These are phyloP conservation scores for Lycium ferocissimum DNA, from an alignment of 257 asterid species.

Conservation along the genomic window DNA sequence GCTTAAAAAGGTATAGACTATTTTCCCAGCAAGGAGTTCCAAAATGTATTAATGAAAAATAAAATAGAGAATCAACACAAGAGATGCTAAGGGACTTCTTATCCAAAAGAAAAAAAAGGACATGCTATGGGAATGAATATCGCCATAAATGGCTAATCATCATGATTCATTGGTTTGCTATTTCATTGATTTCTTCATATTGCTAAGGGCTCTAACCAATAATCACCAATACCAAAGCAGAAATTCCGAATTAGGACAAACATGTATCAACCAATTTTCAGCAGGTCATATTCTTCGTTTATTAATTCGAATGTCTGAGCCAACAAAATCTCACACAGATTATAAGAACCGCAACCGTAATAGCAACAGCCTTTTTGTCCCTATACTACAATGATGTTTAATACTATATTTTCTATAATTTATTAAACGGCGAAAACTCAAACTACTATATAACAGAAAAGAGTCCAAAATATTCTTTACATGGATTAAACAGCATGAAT, in stretches of 20 bases:
- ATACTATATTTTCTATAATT: background rate
- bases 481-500: background rate
- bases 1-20: background rate
- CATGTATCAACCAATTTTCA: background rate
- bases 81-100: background rate
- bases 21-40: background rate
- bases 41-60: background rate
- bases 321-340: background rate
- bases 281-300: background rate
- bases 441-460: background rate
- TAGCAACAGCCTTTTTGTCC: background rate
- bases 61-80: background rate
- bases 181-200: constrained; percentile 16
- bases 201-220: background rate
- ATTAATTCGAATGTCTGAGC: background rate
- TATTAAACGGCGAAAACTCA: background rate
- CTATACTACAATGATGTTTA: background rate
- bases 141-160: background rate
- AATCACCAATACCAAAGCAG: background rate
- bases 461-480: background rate
- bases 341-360: background rate
- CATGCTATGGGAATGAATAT: background rate
- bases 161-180: background rate
- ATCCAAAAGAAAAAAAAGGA: background rate
- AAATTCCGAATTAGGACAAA: background rate